A percentile compares a stretch with the other conserved stretches of the same genome.
phyloP scores from a whole-genome alignment of 2,329 filamentous ascomycete species.

The Aurifilum marmelostoma region DNA sequence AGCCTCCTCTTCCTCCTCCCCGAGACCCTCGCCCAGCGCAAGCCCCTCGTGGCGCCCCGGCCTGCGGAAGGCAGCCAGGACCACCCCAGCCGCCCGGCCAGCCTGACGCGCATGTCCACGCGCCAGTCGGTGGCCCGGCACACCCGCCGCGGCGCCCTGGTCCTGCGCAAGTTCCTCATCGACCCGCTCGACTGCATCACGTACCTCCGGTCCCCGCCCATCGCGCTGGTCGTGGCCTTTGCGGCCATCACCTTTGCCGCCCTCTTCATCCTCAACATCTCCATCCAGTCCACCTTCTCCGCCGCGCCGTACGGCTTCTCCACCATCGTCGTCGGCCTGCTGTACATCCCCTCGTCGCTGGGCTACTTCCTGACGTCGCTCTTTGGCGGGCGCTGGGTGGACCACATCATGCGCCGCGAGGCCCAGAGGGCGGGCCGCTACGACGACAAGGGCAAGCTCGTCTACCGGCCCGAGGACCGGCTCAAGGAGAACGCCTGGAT shows the following conservation, averaged over 20 bases:
- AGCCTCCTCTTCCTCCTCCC: slow-evolving; percentile 65
- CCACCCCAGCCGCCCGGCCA: slow-evolving; percentile 12
- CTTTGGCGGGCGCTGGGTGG: slow-evolving; percentile 76
- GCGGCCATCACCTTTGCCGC: slow-evolving; percentile 75
- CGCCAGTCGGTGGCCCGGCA: slow-evolving; percentile 62
- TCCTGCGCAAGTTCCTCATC: slow-evolving; percentile 65
- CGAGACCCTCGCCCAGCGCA: slow-evolving; percentile 60
- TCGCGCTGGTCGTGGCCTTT: slow-evolving; percentile 73
- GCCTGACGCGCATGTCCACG: slow-evolving; percentile 59
- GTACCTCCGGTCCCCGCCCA: slow-evolving; percentile 74
- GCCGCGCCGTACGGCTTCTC: slow-evolving; percentile 68
- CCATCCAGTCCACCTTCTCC: slow-evolving; percentile 71
- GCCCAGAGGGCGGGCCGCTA: slow-evolving; percentile 71
- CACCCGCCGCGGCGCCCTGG: slow-evolving; percentile 55
- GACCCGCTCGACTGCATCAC: slow-evolving; percentile 73
- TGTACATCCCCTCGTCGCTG: slow-evolving; percentile 76
- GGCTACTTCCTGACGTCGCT: slow-evolving; percentile 73
- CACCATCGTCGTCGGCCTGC: slow-evolving; percentile 70
- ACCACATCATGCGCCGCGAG: slow-evolving; percentile 78
- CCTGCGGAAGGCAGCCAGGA: slow-evolving; percentile 18
- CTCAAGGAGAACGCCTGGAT: slow-evolving; percentile 84
- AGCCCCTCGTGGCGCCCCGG: slow-evolving; percentile 26
- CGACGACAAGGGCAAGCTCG: slow-evolving; percentile 66
- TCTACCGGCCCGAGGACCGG: slow-evolving; percentile 77
- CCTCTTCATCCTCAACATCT: slow-evolving; percentile 79